Percentiles rank a stretch among this genome's conserved stretches.
Evolutionary conservation across 1,284 basidiomycete genomes (phyloP).

Genomic region (Peniophora sp.): DNA sequence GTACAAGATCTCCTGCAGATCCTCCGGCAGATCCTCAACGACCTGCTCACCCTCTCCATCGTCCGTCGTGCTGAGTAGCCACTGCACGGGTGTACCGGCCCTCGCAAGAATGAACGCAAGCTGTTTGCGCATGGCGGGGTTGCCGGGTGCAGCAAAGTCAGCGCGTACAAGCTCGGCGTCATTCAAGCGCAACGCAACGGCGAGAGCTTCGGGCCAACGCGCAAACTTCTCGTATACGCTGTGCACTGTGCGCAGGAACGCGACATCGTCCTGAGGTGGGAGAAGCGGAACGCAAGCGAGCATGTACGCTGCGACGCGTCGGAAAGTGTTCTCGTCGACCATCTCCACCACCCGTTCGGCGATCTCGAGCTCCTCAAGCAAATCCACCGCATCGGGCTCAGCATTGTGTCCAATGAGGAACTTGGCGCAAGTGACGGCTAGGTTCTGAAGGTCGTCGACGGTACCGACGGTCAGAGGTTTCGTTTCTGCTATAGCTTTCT

Average conservation of each 20-base stretch:
- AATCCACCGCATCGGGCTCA: slow-evolving; percentile 96
- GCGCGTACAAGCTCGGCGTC: slow-evolving; percentile 75
- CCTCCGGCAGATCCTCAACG: slow-evolving; percentile 69
- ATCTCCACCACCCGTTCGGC: slow-evolving; percentile 72
- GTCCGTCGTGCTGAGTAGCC: slow-evolving; percentile 67
- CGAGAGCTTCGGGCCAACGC: slow-evolving; percentile 89
- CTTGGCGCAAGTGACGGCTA: slow-evolving; percentile 83
- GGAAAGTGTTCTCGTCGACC: slow-evolving; percentile 85
- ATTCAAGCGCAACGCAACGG: slow-evolving; percentile 81
- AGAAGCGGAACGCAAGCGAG: slow-evolving; percentile 89
- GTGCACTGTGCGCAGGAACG: slow-evolving; percentile 89
- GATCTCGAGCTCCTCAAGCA: slow-evolving; percentile 92
- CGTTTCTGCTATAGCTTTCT: background rate
- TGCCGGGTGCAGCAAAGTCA: slow-evolving; percentile 84
- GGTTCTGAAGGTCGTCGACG: slow-evolving; percentile 65
- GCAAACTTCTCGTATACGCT: slow-evolving; percentile 84
- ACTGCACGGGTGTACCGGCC: slow-evolving; percentile 86
- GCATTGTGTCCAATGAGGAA: slow-evolving; percentile 95
- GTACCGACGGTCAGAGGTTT: slow-evolving; percentile 33
- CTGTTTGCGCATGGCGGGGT: slow-evolving; percentile 93
- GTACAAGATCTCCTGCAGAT: slow-evolving; percentile 79
- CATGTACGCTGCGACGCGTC: slow-evolving; percentile 97
- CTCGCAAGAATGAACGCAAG: slow-evolving; percentile 92
- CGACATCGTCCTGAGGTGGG: slow-evolving; percentile 87
- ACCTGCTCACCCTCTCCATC: slow-evolving; percentile 48